Conservation (phyloP, 2,329 filamentous ascomycete species). For the Cadophora malorum region DNA sequence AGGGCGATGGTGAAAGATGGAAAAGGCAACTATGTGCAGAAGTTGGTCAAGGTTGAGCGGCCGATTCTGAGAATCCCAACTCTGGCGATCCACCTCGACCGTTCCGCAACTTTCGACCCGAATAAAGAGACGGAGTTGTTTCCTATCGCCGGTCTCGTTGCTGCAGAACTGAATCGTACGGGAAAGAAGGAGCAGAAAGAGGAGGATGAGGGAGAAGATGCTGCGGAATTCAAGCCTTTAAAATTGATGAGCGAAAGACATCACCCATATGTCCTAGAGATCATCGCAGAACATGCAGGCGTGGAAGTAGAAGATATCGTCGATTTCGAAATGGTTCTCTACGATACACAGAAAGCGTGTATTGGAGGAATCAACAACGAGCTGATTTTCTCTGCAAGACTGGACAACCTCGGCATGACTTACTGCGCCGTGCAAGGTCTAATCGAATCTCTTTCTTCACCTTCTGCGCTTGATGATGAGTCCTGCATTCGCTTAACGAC, state of each 20-base stretch:
- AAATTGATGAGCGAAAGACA: conserved; percentile 82
- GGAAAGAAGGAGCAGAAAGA: conserved; percentile 54
- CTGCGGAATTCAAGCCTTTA: conserved; percentile 72
- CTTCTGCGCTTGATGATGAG: conserved; percentile 74
- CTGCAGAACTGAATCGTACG: conserved; percentile 85
- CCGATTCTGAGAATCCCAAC: conserved; percentile 93
- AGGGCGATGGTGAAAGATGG: conserved; percentile 80
- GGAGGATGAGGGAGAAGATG: conserved; percentile 50
- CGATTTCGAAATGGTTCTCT: conserved; percentile 97
- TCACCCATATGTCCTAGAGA: conserved; percentile 83
- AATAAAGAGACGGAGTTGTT: conserved; percentile 98
- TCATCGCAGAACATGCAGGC: conserved; percentile 81
- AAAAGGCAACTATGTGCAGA: conserved; percentile 78
- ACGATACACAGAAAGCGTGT: conserved; percentile 90
- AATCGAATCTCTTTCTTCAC: conserved; percentile 74
- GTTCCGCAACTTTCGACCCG: conserved; percentile 84
- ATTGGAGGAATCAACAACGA: conserved; percentile 92
- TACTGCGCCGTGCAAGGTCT: conserved; percentile 89
- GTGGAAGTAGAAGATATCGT: conserved; percentile 74
- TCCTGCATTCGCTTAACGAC: conserved; percentile 86
- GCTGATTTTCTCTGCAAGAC: conserved; percentile 92
- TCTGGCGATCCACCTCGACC: conserved; percentile 91
- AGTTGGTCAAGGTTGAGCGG: conserved; percentile 87
- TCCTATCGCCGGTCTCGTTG: conserved; percentile 86
- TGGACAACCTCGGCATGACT: conserved; percentile 97